Evolutionary conservation across 225 moss, liverwort and hornwort species (phyloP).

Genomic region (Takakia lepidozioides): DNA sequence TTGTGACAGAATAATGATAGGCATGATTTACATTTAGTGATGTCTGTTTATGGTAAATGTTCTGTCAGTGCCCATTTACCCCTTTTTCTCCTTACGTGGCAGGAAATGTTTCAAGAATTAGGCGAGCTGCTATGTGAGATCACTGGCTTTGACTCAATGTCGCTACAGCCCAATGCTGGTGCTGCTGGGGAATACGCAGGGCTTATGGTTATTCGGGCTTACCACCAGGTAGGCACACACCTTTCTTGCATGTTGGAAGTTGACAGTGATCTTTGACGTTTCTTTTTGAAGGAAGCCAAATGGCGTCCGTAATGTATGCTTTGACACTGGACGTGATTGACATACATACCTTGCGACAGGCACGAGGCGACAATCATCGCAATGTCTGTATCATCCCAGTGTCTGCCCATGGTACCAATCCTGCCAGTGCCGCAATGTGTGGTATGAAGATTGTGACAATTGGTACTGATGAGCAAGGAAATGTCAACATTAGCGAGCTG

Average conservation of each 20-base stretch:
- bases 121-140: constrained; percentile 86
- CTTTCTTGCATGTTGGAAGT: too few relatives aligned
- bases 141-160: constrained; percentile 94
- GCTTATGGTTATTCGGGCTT: constrained; percentile 90
- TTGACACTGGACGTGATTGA: too few relatives aligned
- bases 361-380: constrained; percentile 73
- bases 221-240: constrained; percentile 31
- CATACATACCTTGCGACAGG: constrained; percentile 37
- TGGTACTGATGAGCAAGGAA: constrained; percentile 78
- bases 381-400: constrained; percentile 93
- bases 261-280: too few relatives aligned
- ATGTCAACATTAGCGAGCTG: constrained; percentile 69
- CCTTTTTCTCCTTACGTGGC: constrained; percentile 2
- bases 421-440: constrained; percentile 98
- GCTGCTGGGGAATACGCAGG: constrained; percentile 95
- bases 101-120: constrained; percentile 86
- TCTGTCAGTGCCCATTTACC: not conserved
- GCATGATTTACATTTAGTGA: too few relatives aligned
- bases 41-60: too few relatives aligned
- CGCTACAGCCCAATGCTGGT: constrained; percentile 96
- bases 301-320: too few relatives aligned
- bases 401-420: constrained; percentile 96
- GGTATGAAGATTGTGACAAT: constrained; percentile 89
- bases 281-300: too few relatives aligned
- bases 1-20: too few relatives aligned